Conservation (phyloP, 129 eudicot genomes). For the Dittrichia graveolens region DNA sequence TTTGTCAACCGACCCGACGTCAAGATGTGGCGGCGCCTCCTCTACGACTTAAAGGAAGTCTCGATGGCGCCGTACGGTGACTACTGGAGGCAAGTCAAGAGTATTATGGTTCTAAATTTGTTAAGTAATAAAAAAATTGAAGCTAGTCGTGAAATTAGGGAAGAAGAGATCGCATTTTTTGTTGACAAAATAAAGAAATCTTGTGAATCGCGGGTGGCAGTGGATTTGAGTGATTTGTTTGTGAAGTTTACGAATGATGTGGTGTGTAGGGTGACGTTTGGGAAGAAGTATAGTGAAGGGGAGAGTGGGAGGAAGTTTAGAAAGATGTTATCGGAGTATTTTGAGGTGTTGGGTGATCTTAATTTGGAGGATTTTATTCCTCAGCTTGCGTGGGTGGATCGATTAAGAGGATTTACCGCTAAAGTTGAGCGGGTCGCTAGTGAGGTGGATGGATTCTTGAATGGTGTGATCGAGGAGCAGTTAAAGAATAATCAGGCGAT, state of each 20-base stretch:
- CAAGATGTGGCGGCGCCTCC: slow-evolving; percentile 21
- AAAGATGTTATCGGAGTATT: slow-evolving; percentile 40
- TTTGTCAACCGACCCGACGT: slow-evolving; percentile 51
- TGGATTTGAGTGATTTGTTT: slow-evolving; percentile 51
- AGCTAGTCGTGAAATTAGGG: slow-evolving; percentile 28
- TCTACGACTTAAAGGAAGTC: slow-evolving; percentile 47
- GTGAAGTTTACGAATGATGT: slow-evolving; percentile 41
- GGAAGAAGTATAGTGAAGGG: slow-evolving; percentile 49
- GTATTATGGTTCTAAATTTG: slow-evolving; percentile 48
- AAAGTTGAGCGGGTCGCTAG: slow-evolving; percentile 31
- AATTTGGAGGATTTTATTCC: slow-evolving; percentile 52
- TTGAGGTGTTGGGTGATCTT: slow-evolving; percentile 37
- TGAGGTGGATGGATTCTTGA: slow-evolving; percentile 42
- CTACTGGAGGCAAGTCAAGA: slow-evolving; percentile 67
- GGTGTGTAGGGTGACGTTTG: slow-evolving; percentile 56
- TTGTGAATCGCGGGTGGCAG: background rate
- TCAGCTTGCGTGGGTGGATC: slow-evolving; percentile 40
- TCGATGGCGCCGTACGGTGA: slow-evolving; percentile 63
- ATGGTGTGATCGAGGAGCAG: slow-evolving; percentile 44
- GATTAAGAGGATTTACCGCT: slow-evolving; percentile 29
- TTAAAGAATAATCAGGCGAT: background rate
- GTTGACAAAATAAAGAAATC: slow-evolving; percentile 35
- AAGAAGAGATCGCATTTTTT: slow-evolving; percentile 41
- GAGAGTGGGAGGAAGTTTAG: slow-evolving; percentile 40
- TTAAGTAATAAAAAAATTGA: slow-evolving; percentile 58